Evolutionary conservation across 225 moss, liverwort and hornwort genomes (phyloP).

Genomic region (Polytrichum formosum): DNA sequence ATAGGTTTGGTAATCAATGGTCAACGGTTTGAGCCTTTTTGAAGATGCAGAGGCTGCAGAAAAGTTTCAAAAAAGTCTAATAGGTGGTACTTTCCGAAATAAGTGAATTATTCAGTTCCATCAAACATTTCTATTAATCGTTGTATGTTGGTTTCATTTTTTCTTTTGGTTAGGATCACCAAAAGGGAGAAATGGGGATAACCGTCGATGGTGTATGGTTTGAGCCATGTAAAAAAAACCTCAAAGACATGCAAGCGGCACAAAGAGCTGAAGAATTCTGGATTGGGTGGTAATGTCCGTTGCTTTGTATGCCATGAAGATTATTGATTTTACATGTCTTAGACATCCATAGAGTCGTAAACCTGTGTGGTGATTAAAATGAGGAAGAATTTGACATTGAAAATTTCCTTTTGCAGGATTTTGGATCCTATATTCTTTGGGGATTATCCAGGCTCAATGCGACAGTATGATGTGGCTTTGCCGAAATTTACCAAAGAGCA

Average conservation of each 20-base stretch:
- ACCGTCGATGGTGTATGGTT: slow-evolving; percentile 7
- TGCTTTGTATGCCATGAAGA: background rate
- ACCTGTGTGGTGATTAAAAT: too few relatives aligned
- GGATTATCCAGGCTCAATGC: slow-evolving; percentile 41
- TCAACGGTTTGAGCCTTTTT: too few relatives aligned
- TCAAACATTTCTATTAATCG: background rate
- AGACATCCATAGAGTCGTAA: too few relatives aligned
- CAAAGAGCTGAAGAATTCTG: slow-evolving; percentile 12
- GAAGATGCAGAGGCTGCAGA: too few relatives aligned
- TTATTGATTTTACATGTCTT: too few relatives aligned
- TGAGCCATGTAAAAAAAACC: slow-evolving; percentile 5
- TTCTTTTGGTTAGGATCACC: background rate
- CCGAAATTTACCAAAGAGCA: slow-evolving; percentile 33
- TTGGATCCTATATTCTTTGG: slow-evolving; percentile 47
- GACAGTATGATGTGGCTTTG: slow-evolving; percentile 6
- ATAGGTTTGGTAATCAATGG: too few relatives aligned
- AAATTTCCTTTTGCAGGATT: slow-evolving; percentile 21
- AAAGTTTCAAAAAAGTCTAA: too few relatives aligned
- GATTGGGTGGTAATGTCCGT: slow-evolving; percentile 11
- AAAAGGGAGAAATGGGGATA: slow-evolving; percentile 13
- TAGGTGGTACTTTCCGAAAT: too few relatives aligned
- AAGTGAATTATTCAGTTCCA: too few relatives aligned
- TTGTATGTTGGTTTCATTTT: background rate
- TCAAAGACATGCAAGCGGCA: slow-evolving; percentile 13
- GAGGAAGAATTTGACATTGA: background rate